Percentiles rank a stretch among this genome's conserved stretches.
These are phyloP conservation scores for Tuber melanosporum DNA, from an alignment of 495 filamentous ascomycete genomes.

Conservation along the genomic window DNA sequence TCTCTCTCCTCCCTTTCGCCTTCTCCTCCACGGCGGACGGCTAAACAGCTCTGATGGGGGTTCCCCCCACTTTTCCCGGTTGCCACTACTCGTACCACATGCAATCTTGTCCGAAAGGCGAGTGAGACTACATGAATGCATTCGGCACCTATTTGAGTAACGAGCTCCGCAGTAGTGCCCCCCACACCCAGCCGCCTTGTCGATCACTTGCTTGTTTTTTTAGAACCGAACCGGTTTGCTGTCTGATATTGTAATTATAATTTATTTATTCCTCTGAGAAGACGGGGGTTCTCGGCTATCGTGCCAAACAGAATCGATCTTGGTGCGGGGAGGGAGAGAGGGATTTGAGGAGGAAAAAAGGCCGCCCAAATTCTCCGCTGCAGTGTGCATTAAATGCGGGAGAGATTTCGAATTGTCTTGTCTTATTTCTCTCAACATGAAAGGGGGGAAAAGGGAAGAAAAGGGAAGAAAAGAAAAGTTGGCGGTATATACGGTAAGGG, in stretches of 20 bases:
- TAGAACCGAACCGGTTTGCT: not conserved
- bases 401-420: not conserved
- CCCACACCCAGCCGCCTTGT: not conserved
- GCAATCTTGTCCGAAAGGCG: not conserved
- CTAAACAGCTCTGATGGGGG: not conserved
- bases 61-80: not conserved
- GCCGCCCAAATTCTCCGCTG: not conserved
- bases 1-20: not conserved
- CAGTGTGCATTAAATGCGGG: not conserved
- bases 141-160: not conserved
- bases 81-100: not conserved
- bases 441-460: not conserved
- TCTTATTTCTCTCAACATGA: not conserved
- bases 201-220: not conserved
- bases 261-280: not conserved
- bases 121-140: not conserved
- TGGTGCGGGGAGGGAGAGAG: not conserved
- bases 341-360: not conserved
- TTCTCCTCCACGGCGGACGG: not conserved
- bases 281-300: not conserved
- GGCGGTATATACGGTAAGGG: not conserved
- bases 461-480: not conserved
- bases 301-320: not conserved
- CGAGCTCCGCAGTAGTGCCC: not conserved
- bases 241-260: not conserved